These are phyloP conservation scores for Cenchrus americanus DNA, from an alignment of 176 grass and related monocot genomes.

Conservation along the genomic window DNA sequence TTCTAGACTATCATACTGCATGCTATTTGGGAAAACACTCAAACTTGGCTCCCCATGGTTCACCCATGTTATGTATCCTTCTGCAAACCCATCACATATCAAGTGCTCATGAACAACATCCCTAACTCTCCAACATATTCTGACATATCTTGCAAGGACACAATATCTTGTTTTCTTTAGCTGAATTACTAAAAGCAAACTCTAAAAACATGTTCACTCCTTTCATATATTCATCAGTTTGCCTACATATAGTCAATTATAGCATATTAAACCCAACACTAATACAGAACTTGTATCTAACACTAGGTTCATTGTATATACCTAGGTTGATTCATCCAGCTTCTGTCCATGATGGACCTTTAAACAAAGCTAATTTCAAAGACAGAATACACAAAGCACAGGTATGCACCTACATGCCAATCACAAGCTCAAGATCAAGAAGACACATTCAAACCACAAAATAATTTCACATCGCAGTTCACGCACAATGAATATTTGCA, in stretches of 20 bases:
- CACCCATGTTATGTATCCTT: background rate
- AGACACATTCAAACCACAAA: no score
- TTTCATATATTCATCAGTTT: background rate
- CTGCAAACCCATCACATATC: background rate
- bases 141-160: background rate
- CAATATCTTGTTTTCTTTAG: background rate
- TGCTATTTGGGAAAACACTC: background rate
- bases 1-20: background rate
- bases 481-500: no score
- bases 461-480: no score
- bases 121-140: background rate
- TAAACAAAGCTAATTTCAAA: background rate
- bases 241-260: background rate
- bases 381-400: no score
- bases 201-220: background rate
- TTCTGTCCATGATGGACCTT: constrained; percentile 3
- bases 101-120: background rate
- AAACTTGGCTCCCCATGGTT: background rate
- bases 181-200: constrained; percentile 1
- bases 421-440: no score
- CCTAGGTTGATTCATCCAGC: constrained; percentile 13
- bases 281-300: background rate
- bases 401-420: no score
- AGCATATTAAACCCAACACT: no score
- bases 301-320: background rate